phyloP scores from a whole-genome alignment of 768 basidiomycete genomes.

The Suillus paluster region DNA sequence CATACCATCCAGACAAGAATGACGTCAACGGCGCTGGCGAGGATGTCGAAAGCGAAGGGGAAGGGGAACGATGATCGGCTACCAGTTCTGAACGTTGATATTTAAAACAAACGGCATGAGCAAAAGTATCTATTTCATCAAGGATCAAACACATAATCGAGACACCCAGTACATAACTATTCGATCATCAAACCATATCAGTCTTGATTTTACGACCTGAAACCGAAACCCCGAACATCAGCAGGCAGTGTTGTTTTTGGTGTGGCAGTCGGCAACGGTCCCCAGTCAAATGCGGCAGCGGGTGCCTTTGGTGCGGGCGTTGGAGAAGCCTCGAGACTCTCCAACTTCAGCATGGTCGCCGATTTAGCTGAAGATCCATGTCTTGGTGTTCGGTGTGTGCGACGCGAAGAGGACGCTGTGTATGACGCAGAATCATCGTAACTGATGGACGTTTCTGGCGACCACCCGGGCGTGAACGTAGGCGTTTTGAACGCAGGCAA shows the following conservation, averaged over 20 bases:
- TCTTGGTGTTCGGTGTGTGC: conserved; percentile 4
- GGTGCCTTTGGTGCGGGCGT: conserved; percentile 7
- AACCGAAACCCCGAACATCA: conserved; percentile 13
- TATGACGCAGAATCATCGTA: conserved; percentile 17
- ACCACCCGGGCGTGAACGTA: conserved; percentile 24
- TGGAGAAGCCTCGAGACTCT: neutral
- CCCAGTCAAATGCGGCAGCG: conserved; percentile 22
- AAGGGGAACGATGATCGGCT: neutral
- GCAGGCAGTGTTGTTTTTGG: conserved; percentile 20
- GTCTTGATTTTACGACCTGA: neutral
- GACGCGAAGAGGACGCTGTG: conserved; percentile 26
- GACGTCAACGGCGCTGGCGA: conserved; percentile 21
- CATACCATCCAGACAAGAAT: conserved; percentile 24
- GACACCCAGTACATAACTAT: neutral
- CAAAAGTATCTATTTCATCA: conserved; percentile 6
- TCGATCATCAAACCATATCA: conserved; percentile 1
- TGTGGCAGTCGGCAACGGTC: conserved; percentile 18
- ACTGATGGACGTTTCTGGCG: conserved; percentile 22
- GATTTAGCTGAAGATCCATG: conserved; percentile 7
- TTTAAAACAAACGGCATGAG: neutral
- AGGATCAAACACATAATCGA: neutral
- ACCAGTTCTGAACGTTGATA: neutral
- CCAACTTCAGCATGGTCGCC: conserved; percentile 2
- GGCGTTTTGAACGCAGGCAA: conserved; percentile 28
- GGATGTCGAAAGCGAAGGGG: conserved; percentile 16